Percentiles rank a stretch among this genome's conserved stretches.
phyloP scores from a whole-genome alignment of 164 flowering plant species.

The Magnolia kwangsiensis region DNA sequence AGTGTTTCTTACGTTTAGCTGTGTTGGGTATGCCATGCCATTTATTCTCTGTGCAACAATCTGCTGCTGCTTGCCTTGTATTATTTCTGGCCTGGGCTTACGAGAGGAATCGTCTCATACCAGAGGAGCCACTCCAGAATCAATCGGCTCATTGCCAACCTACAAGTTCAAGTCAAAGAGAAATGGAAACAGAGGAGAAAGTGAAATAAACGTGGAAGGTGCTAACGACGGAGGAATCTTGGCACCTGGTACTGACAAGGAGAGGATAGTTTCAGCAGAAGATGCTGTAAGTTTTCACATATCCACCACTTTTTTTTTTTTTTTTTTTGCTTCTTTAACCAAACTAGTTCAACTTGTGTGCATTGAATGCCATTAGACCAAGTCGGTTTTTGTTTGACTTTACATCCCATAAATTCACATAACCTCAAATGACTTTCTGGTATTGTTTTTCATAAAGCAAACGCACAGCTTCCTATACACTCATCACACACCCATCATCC shows the following conservation, averaged over 20 bases:
- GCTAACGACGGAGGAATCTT: constrained; percentile 66
- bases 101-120: constrained; percentile 66
- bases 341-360: too few species aligned
- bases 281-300: constrained; percentile 70
- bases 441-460: background rate
- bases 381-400: too few species aligned
- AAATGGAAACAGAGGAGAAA: constrained; percentile 29
- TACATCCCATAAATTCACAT: too few species aligned
- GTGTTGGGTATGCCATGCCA: constrained; percentile 97
- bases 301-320: background rate
- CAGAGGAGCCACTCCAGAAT: constrained; percentile 79
- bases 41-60: constrained; percentile 87
- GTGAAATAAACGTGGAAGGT: constrained; percentile 34
- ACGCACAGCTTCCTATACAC: background rate
- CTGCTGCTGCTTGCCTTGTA: constrained; percentile 97
- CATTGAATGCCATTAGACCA: too few species aligned
- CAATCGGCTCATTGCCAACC: constrained; percentile 77
- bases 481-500: background rate
- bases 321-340: background rate
- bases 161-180: constrained; percentile 69
- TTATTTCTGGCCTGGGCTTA: constrained; percentile 70
- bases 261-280: constrained; percentile 76
- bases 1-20: constrained; percentile 85
- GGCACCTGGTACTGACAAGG: constrained; percentile 87
- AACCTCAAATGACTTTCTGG: background rate